Evolutionary conservation across 768 basidiomycete genomes (phyloP).

Genomic region (Mycena rosella): DNA sequence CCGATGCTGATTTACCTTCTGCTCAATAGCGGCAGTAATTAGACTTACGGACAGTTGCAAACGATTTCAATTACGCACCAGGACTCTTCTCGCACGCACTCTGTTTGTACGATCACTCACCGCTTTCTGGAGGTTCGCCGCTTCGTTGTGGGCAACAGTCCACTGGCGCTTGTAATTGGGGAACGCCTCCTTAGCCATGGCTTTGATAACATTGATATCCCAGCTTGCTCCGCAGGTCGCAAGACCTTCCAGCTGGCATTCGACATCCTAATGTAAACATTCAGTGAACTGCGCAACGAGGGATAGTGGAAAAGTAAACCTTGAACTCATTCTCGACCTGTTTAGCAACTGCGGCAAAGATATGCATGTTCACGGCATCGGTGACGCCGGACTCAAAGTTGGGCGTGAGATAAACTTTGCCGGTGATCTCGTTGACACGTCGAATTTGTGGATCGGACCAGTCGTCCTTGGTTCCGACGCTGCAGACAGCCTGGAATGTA

Average conservation of each 20-base stretch:
- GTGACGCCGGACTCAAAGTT: neutral
- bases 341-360: neutral
- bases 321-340: neutral
- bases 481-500: neutral
- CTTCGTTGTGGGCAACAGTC: neutral
- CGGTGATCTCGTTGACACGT: neutral
- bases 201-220: neutral
- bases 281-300: too few relatives aligned
- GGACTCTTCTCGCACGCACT: neutral
- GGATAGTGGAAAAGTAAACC: neutral
- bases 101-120: neutral
- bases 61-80: neutral
- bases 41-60: too few relatives aligned
- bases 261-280: neutral
- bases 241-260: neutral
- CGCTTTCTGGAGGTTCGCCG: neutral
- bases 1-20: neutral
- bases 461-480: neutral
- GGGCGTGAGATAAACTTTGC: neutral
- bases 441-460: neutral
- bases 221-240: neutral
- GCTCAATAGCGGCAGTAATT: too few relatives aligned
- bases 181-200: neutral
- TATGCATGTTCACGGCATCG: neutral
- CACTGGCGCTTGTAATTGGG: neutral